Percentiles rank a stretch among this genome's conserved stretches.
phyloP scores from a whole-genome alignment of 345 rosid genomes.

The Xanthoceras sorbifolium region DNA sequence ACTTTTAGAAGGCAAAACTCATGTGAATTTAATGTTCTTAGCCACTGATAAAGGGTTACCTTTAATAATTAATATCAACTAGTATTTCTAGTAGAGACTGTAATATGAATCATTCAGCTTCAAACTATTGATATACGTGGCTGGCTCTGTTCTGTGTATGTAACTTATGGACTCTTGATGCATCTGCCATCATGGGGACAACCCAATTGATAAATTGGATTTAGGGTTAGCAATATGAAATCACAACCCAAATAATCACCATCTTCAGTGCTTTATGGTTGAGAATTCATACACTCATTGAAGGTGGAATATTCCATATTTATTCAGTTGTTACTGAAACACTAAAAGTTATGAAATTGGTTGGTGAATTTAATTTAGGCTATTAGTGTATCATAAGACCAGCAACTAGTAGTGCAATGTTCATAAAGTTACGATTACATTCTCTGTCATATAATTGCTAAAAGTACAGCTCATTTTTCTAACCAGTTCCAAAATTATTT shows the following conservation, averaged over 20 bases:
- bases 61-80: not conserved
- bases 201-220: not conserved
- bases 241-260: not conserved
- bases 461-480: not conserved
- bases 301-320: not conserved
- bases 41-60: not conserved
- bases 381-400: not conserved
- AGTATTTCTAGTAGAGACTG: too few relatives aligned
- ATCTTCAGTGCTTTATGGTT: not conserved
- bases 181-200: not conserved
- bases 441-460: not conserved
- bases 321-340: not conserved
- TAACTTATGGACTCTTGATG: not conserved
- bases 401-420: too few relatives aligned
- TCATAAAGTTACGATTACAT: not conserved
- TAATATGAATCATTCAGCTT: not conserved
- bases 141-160: not conserved
- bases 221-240: too few relatives aligned
- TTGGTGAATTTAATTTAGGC: not conserved
- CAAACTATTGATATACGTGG: too few relatives aligned
- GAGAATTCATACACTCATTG: not conserved
- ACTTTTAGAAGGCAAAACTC: not conserved
- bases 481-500: not conserved
- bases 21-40: not conserved
- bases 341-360: not conserved